Evolutionary conservation across 116 monocot species (phyloP).

Genomic region (Iris pallida): DNA sequence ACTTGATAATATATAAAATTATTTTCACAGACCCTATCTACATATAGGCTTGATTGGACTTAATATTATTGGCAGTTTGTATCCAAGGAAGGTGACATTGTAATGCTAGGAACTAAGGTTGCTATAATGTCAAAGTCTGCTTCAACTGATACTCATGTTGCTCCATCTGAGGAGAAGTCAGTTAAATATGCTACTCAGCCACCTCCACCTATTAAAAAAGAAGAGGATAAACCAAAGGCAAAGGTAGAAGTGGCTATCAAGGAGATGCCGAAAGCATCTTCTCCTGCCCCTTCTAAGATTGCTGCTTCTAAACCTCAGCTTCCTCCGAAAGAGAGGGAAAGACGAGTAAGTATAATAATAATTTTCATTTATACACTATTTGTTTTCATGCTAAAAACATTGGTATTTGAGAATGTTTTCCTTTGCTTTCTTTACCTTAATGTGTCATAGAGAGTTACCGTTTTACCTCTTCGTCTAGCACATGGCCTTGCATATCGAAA

Average conservation of each 20-base stretch:
- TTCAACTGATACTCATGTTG: conserved; percentile 47
- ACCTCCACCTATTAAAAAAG: conserved; percentile 21
- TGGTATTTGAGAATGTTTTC: too few relatives aligned
- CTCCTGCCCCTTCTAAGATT: conserved; percentile 43
- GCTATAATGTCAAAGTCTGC: conserved; percentile 65
- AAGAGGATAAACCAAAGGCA: conserved; percentile 26
- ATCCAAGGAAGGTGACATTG: conserved; percentile 70
- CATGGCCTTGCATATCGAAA: too few relatives aligned
- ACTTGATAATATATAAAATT: too few relatives aligned
- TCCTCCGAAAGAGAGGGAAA: conserved; percentile 92
- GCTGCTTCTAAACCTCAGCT: conserved; percentile 81
- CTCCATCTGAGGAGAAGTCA: conserved; percentile 53
- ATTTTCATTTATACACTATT: too few relatives aligned
- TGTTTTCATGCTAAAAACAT: too few relatives aligned
- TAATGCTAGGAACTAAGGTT: conserved; percentile 64
- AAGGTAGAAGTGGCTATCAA: conserved; percentile 33
- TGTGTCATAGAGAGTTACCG: too few relatives aligned
- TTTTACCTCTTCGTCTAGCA: too few relatives aligned
- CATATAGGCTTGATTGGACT: too few relatives aligned
- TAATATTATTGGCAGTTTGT: conserved; percentile 34
- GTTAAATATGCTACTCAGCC: conserved; percentile 19
- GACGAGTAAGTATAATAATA: conserved; percentile 82
- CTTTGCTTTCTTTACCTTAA: too few relatives aligned
- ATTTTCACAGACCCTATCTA: too few relatives aligned
- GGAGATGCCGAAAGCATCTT: conserved; percentile 45